A percentile compares a stretch with the other conserved stretches of the same genome.
Conservation (phyloP, 2,329 filamentous ascomycete genomes). For the Xylariaceae sp. region DNA sequence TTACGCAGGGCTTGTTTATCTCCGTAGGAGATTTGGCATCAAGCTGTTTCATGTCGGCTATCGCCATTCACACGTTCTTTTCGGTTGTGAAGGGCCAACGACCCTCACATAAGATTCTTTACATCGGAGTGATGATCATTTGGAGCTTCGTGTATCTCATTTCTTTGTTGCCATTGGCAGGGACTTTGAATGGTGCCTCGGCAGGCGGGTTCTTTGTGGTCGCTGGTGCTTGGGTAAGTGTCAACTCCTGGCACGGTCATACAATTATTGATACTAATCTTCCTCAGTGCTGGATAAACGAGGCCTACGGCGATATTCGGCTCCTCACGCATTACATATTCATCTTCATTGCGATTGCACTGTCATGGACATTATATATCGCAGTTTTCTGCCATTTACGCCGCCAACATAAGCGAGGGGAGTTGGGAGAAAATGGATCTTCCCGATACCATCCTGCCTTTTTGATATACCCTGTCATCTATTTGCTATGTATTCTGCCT, state of each 20-base stretch:
- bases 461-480: constrained; percentile 65
- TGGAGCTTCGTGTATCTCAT: constrained; percentile 61
- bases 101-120: constrained; percentile 48
- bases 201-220: constrained; percentile 55
- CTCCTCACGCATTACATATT: constrained; percentile 60
- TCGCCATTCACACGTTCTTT: constrained; percentile 64
- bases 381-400: constrained; percentile 35
- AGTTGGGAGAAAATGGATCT: constrained; percentile 1
- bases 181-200: constrained; percentile 39
- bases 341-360: constrained; percentile 45
- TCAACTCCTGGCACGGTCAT: constrained; percentile 2
- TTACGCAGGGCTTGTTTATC: constrained; percentile 64
- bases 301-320: constrained; percentile 47
- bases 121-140: constrained; percentile 40
- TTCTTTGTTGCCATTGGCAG: constrained; percentile 47
- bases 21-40: constrained; percentile 63
- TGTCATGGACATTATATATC: constrained; percentile 35
- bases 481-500: constrained; percentile 65
- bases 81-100: constrained; percentile 55
- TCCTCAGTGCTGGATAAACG: constrained; percentile 57
- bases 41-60: constrained; percentile 62
- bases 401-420: constrained; percentile 16
- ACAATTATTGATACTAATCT: constrained; percentile 3
- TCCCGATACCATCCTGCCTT: constrained; percentile 45
- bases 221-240: constrained; percentile 57